Evolutionary conservation across 441 rosid species (phyloP), one percentile per base, ranked within the genome.

Genomic region (Arabidopsis lyrata): DNA sequence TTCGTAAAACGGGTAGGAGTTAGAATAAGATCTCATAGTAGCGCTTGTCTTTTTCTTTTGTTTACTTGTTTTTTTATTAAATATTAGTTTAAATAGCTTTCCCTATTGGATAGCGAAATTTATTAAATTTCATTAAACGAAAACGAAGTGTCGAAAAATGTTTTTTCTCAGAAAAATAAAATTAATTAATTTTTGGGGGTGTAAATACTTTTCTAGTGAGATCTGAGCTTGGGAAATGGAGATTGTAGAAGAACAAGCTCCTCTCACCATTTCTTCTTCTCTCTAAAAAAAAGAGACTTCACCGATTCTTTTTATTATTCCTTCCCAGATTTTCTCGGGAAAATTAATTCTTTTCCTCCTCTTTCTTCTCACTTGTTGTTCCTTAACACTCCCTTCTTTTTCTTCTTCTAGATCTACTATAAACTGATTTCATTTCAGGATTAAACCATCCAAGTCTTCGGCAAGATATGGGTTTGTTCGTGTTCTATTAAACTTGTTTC

Each of bases 171-270:
- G 16, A 47, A 66, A 34, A 41, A 42, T 31, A 49, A 49, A 18
- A 49, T 8, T 45, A 48, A 15, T 13, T 38, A 3, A 10, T 60
- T 44, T 50, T 29, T 29, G 31, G 31, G 52, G 66, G 60, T 31
- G 49, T 79, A 64, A 76, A 41, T 68, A 81, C 80, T 81, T 82
- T 68, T 78, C 52, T 78, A 77, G 55, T 66, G 76, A 80, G 80
- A 78, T 78, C 81, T 73, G 76, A 39, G 79, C 87, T 78, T 83
- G 79, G 85, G 83, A 81, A 83, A 71, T 75, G 77, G 86, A 83
- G 89, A 85, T 67, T 87, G 84, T 80, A 80, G 88, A 69, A 73
- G 82, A 77, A 77, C 77, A 72, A 82, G 85, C 83, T 75, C 77
- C 83, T 75, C 77, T 75, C 81, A 61, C 72, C 71, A 63, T 81